Evolutionary conservation across 1,139 yeast species (phyloP), one percentile per base, ranked within the genome.

Genomic region (Saccharomyces hybrid): DNA sequence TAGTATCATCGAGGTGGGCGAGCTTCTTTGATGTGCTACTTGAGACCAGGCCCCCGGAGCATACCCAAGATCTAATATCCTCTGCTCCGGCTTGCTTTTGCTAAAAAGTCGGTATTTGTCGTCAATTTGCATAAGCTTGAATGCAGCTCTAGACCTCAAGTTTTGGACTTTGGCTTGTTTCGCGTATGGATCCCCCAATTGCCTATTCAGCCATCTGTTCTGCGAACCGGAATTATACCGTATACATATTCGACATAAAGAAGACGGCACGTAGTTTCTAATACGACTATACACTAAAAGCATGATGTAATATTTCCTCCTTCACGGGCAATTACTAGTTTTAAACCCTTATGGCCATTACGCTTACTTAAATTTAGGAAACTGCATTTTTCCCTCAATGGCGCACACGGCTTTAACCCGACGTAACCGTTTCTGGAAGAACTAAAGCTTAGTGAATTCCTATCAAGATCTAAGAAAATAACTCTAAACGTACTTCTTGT

Each of bases 41-140:
- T 84, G 88, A 11, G 91, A 79, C 99, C 99, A 93, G 38, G 96
- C 91, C 0, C 99, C 99, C 0, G 99, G 99, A 0, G 96, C 96
- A 68, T 79, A 93, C 1, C 99, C 99, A 52, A 93, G 75, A 71
- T 93, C 99, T 3, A 93, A 82, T 0, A 93, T 86, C 54, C 85
- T 82, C 61, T 73, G 75, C 3, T 38, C 12, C 8, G 55, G 29
- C 19, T 48, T 52, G 5, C 55, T 75, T 6, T 79, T 75, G 54
- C 73, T 73, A 68, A 93, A 83, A 2, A 93, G 59, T 29, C 75
- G 72, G 70, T 77, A 86, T 64, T 79, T 82, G 31, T 82, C 75
- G 67, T 90, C 83, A 34, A 93, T 76, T 66, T 86, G 89, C 21
- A 83, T 68, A 47, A 93, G 74, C 67, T 93, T 93, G 73, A 81